Percentiles rank a stretch among this genome's conserved stretches.
These are phyloP conservation scores for Letharia lupina DNA, from an alignment of 495 filamentous ascomycete genomes.

Conservation along the genomic window DNA sequence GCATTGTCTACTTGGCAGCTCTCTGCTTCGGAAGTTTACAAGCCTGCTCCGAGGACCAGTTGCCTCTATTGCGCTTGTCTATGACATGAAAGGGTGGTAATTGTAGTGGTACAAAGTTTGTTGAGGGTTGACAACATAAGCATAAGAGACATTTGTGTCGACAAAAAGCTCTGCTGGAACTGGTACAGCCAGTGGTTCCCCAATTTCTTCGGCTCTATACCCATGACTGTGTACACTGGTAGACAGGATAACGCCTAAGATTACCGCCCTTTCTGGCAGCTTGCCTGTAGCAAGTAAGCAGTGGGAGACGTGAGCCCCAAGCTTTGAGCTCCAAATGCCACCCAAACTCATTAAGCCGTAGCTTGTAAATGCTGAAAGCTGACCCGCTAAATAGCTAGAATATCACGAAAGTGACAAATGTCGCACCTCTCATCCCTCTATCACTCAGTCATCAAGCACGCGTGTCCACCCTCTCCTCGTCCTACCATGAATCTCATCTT, in stretches of 20 bases:
- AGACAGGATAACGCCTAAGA: background rate
- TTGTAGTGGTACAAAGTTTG: background rate
- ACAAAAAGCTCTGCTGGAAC: background rate
- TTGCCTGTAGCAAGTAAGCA: background rate
- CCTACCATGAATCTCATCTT: background rate
- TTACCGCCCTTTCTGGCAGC: background rate
- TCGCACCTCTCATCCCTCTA: background rate
- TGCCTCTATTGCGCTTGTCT: background rate
- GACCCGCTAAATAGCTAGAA: background rate
- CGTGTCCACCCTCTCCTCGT: background rate
- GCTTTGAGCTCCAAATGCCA: background rate
- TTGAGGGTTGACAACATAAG: background rate
- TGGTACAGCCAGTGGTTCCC: background rate
- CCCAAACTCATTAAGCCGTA: conserved; percentile 3
- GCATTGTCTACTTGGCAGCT: background rate
- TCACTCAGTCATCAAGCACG: background rate
- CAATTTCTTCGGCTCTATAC: background rate
- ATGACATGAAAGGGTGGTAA: background rate
- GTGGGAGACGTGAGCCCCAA: background rate
- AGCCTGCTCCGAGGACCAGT: background rate
- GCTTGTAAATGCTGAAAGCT: conserved; percentile 15
- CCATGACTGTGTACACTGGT: background rate
- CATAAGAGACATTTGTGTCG: background rate
- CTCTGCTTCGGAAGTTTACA: background rate
- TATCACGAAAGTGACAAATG: background rate